Conservation (phyloP, 257 asterid species). For the Solanum boliviense region DNA sequence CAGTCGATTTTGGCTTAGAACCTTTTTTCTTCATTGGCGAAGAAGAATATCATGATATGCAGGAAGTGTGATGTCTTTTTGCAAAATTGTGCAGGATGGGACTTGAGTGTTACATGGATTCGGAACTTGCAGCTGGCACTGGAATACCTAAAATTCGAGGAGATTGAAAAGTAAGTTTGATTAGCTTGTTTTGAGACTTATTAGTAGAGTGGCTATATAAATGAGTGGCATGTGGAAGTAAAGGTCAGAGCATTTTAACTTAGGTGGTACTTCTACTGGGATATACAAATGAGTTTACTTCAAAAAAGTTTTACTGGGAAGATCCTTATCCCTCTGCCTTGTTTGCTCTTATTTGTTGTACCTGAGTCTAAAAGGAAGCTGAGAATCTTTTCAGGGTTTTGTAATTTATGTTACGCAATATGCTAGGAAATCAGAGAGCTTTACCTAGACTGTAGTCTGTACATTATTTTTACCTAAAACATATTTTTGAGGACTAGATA, state of each 20-base stretch:
- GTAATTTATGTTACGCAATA: background rate
- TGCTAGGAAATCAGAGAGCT: background rate
- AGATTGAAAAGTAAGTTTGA: conserved; percentile 64
- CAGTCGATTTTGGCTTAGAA: background rate
- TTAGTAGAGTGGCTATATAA: background rate
- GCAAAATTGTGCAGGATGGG: conserved; percentile 59
- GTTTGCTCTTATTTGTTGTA: background rate
- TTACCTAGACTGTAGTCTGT: background rate
- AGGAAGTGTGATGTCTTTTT: background rate
- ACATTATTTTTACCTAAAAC: background rate
- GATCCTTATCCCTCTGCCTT: background rate
- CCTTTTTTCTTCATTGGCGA: conserved; percentile 4
- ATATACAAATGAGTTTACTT: background rate
- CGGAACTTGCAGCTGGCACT: conserved; percentile 86
- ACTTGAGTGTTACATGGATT: conserved; percentile 58
- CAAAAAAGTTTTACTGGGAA: background rate
- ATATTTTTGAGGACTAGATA: background rate
- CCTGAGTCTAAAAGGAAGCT: background rate
- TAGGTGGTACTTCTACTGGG: background rate
- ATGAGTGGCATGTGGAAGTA: background rate
- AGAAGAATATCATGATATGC: background rate
- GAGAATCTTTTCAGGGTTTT: background rate
- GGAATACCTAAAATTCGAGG: conserved; percentile 73
- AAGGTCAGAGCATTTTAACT: background rate
- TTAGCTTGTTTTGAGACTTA: background rate